phyloP scores from a whole-genome alignment of 1,284 basidiomycete species.

The Cronartium ribicola region DNA sequence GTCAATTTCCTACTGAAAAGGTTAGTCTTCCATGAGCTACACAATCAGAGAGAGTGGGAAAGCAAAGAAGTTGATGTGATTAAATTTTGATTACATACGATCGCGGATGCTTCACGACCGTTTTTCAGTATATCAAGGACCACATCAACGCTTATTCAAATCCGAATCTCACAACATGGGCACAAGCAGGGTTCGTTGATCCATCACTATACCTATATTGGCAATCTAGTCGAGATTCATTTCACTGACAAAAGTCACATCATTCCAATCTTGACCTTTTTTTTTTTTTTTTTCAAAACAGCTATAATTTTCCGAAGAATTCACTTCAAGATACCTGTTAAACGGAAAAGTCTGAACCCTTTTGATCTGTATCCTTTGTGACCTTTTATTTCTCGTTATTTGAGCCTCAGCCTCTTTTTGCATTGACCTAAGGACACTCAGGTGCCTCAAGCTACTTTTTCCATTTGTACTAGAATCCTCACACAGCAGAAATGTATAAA shows the following conservation, averaged over 20 bases:
- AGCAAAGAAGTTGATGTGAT: neutral
- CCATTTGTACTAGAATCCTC: too few relatives aligned
- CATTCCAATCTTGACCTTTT: neutral
- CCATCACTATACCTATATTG: neutral
- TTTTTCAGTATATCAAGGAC: slow-evolving; percentile 29
- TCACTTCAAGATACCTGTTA: slow-evolving; percentile 5
- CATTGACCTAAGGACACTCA: too few relatives aligned
- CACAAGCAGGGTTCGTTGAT: slow-evolving; percentile 34
- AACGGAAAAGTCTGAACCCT: too few relatives aligned
- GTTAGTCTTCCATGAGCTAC: neutral
- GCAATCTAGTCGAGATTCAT: neutral
- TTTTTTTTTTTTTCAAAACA: neutral
- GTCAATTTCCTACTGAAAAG: slow-evolving; percentile 32
- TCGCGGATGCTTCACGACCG: neutral
- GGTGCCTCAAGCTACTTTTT: too few relatives aligned
- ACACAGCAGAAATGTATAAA: too few relatives aligned
- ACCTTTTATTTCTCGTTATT: too few relatives aligned
- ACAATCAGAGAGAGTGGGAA: too few relatives aligned
- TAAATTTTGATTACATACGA: neutral
- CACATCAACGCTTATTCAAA: slow-evolving; percentile 40
- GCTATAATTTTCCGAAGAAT: slow-evolving; percentile 15
- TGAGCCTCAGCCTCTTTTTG: too few relatives aligned
- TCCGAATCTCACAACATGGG: slow-evolving; percentile 38
- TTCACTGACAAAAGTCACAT: neutral
- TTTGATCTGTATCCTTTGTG: too few relatives aligned